phyloP scores from a whole-genome alignment of 148 eudicot genomes.

The Heliosperma pusillum region DNA sequence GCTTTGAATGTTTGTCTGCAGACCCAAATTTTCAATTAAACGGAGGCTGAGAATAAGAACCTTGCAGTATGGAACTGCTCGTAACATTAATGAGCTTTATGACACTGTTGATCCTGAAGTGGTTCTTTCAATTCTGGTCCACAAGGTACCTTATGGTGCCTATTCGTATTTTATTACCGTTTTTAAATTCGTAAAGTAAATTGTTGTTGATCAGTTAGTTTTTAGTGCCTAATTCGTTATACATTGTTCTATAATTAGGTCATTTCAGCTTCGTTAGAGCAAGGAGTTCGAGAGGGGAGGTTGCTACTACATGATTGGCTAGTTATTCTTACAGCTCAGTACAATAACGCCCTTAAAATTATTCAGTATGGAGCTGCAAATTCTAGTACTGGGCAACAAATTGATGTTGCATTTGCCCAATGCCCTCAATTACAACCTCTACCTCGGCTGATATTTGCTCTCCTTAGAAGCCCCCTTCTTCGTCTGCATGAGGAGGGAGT shows the following conservation, averaged over 20 bases:
- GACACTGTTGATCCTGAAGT: conserved; percentile 96
- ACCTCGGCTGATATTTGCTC: conserved; percentile 90
- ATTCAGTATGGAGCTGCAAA: conserved; percentile 52
- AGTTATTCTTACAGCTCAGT: conserved; percentile 89
- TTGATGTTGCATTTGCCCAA: conserved; percentile 78
- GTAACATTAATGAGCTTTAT: conserved; percentile 82
- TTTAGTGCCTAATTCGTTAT: background rate
- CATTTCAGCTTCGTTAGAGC: conserved; percentile 80
- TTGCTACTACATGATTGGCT: conserved; percentile 95
- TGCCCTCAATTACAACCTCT: conserved; percentile 90
- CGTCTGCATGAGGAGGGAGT: conserved; percentile 97
- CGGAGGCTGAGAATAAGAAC: conserved; percentile 89
- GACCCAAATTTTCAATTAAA: conserved; percentile 63
- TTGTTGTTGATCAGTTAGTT: background rate
- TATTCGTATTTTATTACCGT: background rate
- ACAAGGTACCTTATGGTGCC: conserved; percentile 53
- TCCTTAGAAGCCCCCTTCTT: conserved; percentile 89
- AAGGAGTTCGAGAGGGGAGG: conserved; percentile 97
- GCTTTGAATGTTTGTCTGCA: conserved; percentile 39
- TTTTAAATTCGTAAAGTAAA: background rate
- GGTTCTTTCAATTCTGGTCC: conserved; percentile 85
- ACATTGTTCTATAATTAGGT: conserved; percentile 53
- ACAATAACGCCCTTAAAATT: conserved; percentile 74
- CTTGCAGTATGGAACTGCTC: conserved; percentile 73
- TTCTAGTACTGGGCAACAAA: conserved; percentile 43